Base-by-base conservation (phyloP, 306 rosid species). In the Lupinus albus region DNA sequence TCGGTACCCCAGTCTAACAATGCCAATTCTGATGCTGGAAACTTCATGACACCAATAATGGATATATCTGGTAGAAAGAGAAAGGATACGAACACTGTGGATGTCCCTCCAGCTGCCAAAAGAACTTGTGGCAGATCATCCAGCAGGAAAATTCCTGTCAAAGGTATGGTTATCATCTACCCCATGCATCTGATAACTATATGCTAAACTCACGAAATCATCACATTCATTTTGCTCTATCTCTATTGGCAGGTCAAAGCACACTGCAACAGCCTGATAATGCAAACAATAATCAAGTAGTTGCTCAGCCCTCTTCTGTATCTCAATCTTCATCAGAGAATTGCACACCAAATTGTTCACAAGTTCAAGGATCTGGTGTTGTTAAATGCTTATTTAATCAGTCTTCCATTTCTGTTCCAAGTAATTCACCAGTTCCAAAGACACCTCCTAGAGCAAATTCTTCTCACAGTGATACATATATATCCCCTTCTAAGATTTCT, bases 311-410 rank as follows among this genome's bases (percentile, higher is more conserved):
- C 2, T 56, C 80, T 51, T 65, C 60, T 18, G 82, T 70, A 57
- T 55, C 71, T 57, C 85, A 69, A 30, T 73, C 92, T 64, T 77
- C 83, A 42, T 65, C 76, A 1, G 67, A 48, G 32, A 80, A 78
- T 25, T 50, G 54, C 74, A 69, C 68, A 38, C 80, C 87, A 36
- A 65, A 49, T 8, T 80, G 57, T 11, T 70, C 83, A 5, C 79
- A 70, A 28, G 76, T 69, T 20, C 82, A 78, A 47, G 93, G 87
- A 17, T 88, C 96, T 32, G 77, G 80, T 55, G 89, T 86, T 63
- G 91, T 74, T 17, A 91, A 91, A 75, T 86, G 96, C 58, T 79
- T 91, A 84, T 88, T 91, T 77, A 86, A 78, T 57, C 88, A 83
- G 67, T 81, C 87, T 47, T 79, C 86, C 8, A 6, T 21, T 33